Base-by-base conservation (phyloP, 306 rosid genomes). In the Betula pendula region DNA sequence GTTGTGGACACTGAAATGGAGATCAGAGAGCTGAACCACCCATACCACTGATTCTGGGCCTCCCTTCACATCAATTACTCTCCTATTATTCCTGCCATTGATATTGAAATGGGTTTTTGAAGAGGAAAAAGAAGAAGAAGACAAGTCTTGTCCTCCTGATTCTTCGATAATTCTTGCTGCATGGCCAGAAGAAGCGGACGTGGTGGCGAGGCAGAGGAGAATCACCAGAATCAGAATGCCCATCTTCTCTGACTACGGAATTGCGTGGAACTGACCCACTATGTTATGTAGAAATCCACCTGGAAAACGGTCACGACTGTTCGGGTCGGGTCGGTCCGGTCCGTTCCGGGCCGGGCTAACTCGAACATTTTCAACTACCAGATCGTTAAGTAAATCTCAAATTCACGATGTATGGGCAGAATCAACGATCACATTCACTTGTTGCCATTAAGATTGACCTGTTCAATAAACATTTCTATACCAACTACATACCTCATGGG, bases 1-100 rank as follows among this genome's bases (percentile, higher is more conserved):
- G 68, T 95, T 88, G 85, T 95, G 96, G 68, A 88, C 89, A 77
- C 98, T 95, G 88, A 95, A 92, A 83, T 95, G 98, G 75, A 95
- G 96, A 89, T 95, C 97, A 52, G 98, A 92, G 47, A 95, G 91
- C 88, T 95, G 98, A 88, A 95, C 96, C 69, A 81, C 80, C 98
- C 98, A 95, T 65, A 92, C 74, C 56, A 92, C 85, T 15, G 95
- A 92, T 80, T 88, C 90, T 1, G 90, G 84, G 33, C 68, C 84
- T 75, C 89, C 94, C n/a, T 84, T 81, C 16, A 73, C 71, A 65
- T 75, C 67, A 24, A 82, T 74, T 65, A 79, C 87, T 55, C 76
- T 70, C 48, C 70, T 38, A 17, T 38, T 15, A 16, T 35, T 63
- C 25, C 15, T 35, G 45, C 33, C 13, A 38, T 65, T 35, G 47